Evolutionary conservation across 108 stramenopile genomes (phyloP).

Genomic region (Aurantiochytrium sp.): DNA sequence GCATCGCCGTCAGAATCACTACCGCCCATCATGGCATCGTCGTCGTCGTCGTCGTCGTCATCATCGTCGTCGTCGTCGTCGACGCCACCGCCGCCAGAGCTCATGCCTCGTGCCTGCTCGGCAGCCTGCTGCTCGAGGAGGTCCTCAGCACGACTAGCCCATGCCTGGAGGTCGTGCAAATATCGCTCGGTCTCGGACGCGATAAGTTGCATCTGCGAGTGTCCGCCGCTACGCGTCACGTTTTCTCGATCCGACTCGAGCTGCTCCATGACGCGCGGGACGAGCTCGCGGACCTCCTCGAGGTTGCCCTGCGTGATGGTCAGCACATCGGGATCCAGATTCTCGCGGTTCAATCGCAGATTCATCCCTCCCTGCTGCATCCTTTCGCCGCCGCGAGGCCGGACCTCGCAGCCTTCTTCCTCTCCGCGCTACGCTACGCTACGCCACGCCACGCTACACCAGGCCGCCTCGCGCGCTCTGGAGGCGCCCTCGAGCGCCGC

Average conservation of each 20-base stretch:
- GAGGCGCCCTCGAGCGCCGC: no score
- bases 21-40: background rate
- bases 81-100: background rate
- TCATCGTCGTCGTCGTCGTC: background rate
- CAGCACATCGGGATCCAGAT: background rate
- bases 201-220: background rate
- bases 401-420: no score
- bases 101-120: background rate
- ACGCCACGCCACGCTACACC: no score
- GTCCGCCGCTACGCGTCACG: background rate
- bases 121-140: background rate
- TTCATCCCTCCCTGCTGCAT: background rate
- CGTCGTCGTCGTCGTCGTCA: background rate
- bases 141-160: background rate
- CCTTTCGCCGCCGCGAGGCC: no score
- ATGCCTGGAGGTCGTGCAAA: background rate
- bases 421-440: no score
- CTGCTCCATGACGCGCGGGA: constrained; percentile 16
- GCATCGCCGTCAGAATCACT: background rate
- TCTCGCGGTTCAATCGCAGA: background rate
- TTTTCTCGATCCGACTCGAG: background rate
- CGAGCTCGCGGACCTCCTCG: background rate
- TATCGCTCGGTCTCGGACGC: background rate
- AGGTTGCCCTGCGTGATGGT: background rate
- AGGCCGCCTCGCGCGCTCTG: no score